phyloP scores from a whole-genome alignment of 2,329 filamentous ascomycete species.

The Penicillium expansum region DNA sequence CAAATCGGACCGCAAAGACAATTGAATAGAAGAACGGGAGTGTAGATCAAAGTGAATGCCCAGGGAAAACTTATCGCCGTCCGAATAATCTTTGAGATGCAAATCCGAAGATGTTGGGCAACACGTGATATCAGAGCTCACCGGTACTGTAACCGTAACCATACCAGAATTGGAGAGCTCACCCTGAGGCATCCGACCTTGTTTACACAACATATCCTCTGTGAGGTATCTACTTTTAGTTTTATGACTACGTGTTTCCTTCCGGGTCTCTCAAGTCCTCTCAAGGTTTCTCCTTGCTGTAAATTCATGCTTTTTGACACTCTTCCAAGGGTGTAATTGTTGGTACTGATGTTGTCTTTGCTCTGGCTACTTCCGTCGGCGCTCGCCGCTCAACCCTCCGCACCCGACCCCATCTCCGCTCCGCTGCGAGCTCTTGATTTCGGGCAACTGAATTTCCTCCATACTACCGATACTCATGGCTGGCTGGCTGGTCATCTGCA shows the following conservation, averaged over 20 bases:
- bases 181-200: not conserved
- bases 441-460: constrained; percentile 96
- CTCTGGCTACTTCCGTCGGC: constrained; percentile 26
- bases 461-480: constrained; percentile 93
- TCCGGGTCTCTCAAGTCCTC: not conserved
- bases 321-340: not conserved
- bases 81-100: constrained; percentile 27
- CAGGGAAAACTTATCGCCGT: constrained; percentile 6
- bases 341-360: constrained; percentile 14
- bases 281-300: not conserved
- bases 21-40: constrained; percentile 5
- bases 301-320: not conserved
- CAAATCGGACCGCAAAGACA: constrained; percentile 19
- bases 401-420: constrained; percentile 71
- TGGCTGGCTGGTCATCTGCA: constrained; percentile 93
- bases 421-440: constrained; percentile 82
- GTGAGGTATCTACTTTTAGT: not conserved
- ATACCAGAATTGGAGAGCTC: constrained; percentile 4
- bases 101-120: constrained; percentile 37
- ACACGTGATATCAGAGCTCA: constrained; percentile 37
- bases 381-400: constrained; percentile 69
- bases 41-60: constrained; percentile 1
- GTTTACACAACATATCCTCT: not conserved
- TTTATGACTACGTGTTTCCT: not conserved
- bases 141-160: constrained; percentile 33